Base-by-base conservation (phyloP, 2,329 filamentous ascomycete species). In the Corinectria fuckeliana region DNA sequence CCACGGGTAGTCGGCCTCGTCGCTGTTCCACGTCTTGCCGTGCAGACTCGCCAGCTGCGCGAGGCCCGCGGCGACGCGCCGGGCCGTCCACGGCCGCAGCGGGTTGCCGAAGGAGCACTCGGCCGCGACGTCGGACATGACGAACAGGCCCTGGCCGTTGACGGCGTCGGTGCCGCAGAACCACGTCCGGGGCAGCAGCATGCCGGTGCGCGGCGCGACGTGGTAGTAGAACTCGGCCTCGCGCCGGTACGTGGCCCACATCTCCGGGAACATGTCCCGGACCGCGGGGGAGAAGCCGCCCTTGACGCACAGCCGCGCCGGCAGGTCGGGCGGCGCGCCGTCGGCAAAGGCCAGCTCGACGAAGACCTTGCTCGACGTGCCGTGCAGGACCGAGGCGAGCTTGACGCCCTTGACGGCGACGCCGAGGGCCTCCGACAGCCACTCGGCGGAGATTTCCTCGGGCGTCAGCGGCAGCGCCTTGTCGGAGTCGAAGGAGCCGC, bases 311-410 rank as follows among this genome's bases (percentile, higher is more conserved):
- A 58, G 25, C 5, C 34, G 36, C 8, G 30, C 18, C 4, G 56
- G 56, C 20, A 49, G 45, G 2, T 58, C 44, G 10, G 50, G 54
- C 36, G 45, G 11, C 7, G 54, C 50, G 21, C 44, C 56, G n/a
- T 58, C 42, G 4, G 32, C 28, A 21, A 58, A 58, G 8, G 13
- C 23, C 26, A 58, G 16, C 10, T 26, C 38, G 16, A 54, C 34
- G 42, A 58, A 58, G 38, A 58, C 23, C 44, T 58, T 58, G 3
- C 49, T 54, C 8, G 56, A 53, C 11, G 50, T 53, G 25, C 56
- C 50, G 20, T 54, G 44, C 9, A 42, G 18, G 8, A 54, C 50
- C 9, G 50, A 58, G 7, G 36, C 18, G 11, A 50, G 41, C 23
- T 49, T 14, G 20, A 50, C 50, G n/a, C 23, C 26, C 16, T 18